These are phyloP conservation scores for Boletus semigastroideus DNA, from an alignment of 1,284 basidiomycete genomes.

Conservation along the genomic window DNA sequence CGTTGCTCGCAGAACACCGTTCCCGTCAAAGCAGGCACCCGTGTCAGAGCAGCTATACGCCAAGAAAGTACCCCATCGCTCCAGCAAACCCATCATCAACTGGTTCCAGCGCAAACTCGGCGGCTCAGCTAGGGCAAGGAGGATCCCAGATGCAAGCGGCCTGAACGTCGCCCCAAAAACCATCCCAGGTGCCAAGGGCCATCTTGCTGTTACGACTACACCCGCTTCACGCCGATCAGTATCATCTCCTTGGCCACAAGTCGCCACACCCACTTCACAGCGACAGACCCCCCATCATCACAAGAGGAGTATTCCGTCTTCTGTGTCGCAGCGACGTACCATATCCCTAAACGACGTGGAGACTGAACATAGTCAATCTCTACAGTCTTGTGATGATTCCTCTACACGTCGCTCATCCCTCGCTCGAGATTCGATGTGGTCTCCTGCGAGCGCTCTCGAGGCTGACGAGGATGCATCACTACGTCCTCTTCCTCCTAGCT, in stretches of 20 bases:
- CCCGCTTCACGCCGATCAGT: slow-evolving; percentile 31
- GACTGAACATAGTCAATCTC: slow-evolving; percentile 32
- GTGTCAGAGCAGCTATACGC: slow-evolving; percentile 35
- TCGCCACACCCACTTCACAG: slow-evolving; percentile 20
- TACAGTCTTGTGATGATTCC: slow-evolving; percentile 41
- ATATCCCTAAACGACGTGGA: slow-evolving; percentile 62
- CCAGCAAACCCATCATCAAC: slow-evolving; percentile 85
- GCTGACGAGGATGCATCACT: slow-evolving; percentile 91
- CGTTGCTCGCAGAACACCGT: slow-evolving; percentile 15
- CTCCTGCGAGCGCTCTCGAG: slow-evolving; percentile 67
- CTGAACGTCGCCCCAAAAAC: slow-evolving; percentile 15
- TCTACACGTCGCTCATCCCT: slow-evolving; percentile 55
- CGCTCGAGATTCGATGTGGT: slow-evolving; percentile 70
- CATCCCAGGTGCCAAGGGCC: slow-evolving; percentile 16
- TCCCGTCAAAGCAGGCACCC: slow-evolving; percentile 31
- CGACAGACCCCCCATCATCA: slow-evolving; percentile 26
- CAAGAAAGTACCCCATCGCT: slow-evolving; percentile 60
- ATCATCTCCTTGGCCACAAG: slow-evolving; percentile 33
- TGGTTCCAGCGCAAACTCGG: slow-evolving; percentile 89
- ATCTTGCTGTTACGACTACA: slow-evolving; percentile 14
- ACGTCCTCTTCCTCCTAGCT: slow-evolving; percentile 82
- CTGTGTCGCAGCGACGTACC: slow-evolving; percentile 48
- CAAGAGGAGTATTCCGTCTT: slow-evolving; percentile 36
- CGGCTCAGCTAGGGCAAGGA: slow-evolving; percentile 56
- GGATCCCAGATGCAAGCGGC: slow-evolving; percentile 37